Evolutionary conservation across 306 rosid species (phyloP).

Genomic region (Quercus suber): DNA sequence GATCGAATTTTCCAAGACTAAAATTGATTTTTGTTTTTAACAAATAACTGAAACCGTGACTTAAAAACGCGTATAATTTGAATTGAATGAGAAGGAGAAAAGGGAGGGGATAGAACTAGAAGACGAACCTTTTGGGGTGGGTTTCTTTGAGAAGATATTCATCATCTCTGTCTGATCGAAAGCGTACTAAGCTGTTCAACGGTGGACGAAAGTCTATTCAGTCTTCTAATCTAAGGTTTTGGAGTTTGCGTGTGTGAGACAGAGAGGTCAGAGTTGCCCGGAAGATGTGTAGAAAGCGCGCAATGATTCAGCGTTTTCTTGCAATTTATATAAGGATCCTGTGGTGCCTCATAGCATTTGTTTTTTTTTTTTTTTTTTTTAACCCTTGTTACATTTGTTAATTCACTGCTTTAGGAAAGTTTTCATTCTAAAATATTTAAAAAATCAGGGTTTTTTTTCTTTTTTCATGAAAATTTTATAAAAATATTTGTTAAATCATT

Average conservation of each 20-base stretch:
- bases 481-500: too few relatives aligned
- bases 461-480: too few relatives aligned
- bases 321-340: too few relatives aligned
- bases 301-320: not conserved
- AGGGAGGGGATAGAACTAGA: slow-evolving; percentile 9
- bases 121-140: slow-evolving; percentile 82
- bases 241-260: not conserved
- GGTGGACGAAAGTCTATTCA: not conserved
- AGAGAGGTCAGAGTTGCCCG: not conserved
- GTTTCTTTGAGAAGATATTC: slow-evolving; percentile 91
- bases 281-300: not conserved
- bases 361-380: not conserved
- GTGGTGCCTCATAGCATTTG: not conserved
- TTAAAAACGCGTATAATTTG: not conserved
- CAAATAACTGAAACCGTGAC: not conserved
- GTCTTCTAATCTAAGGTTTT: slow-evolving; percentile 1
- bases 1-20: not conserved
- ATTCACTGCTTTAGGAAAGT: too few relatives aligned
- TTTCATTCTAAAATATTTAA: too few relatives aligned
- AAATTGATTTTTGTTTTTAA: not conserved
- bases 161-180: slow-evolving; percentile 28
- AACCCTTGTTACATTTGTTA: not conserved
- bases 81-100: not conserved
- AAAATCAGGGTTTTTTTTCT: too few relatives aligned
- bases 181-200: slow-evolving; percentile 1